Evolutionary conservation across 345 rosid species (phyloP).

Genomic region (Gossypium raimondii): DNA sequence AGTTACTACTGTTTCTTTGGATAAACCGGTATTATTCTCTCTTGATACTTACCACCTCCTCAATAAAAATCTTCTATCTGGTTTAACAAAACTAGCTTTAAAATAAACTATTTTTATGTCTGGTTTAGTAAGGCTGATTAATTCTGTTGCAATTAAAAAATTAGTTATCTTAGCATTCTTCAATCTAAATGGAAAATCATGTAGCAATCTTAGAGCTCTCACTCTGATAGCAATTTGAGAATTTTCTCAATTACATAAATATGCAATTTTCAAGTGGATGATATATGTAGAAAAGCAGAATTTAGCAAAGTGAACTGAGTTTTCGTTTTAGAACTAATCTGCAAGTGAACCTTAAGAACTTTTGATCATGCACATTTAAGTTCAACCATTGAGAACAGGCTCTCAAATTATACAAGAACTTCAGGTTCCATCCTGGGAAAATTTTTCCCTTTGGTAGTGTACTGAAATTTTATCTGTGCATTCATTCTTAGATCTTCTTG

Average conservation of each 20-base stretch:
- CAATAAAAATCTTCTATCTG: neutral
- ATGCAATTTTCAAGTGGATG: neutral
- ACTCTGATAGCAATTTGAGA: neutral
- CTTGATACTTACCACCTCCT: too few relatives aligned
- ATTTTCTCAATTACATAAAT: conserved; percentile 2
- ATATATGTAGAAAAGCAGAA: neutral
- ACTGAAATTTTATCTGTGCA: neutral
- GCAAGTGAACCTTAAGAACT: neutral
- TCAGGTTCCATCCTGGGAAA: neutral
- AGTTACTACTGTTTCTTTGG: neutral
- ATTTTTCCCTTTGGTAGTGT: neutral
- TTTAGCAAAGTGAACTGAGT: neutral
- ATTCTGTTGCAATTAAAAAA: neutral
- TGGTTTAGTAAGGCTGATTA: neutral
- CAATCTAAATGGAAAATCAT: neutral
- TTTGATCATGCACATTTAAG: too few relatives aligned
- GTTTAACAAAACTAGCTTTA: neutral
- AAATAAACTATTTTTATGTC: neutral
- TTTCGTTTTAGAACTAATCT: neutral
- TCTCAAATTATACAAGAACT: neutral
- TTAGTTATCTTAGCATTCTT: neutral
- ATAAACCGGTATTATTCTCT: neutral
- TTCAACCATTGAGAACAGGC: too few relatives aligned
- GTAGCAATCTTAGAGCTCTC: neutral
- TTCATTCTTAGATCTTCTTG: neutral